Base-by-base conservation (phyloP, 352 stramenopile genomes). In the Phytopythium helicoides region DNA sequence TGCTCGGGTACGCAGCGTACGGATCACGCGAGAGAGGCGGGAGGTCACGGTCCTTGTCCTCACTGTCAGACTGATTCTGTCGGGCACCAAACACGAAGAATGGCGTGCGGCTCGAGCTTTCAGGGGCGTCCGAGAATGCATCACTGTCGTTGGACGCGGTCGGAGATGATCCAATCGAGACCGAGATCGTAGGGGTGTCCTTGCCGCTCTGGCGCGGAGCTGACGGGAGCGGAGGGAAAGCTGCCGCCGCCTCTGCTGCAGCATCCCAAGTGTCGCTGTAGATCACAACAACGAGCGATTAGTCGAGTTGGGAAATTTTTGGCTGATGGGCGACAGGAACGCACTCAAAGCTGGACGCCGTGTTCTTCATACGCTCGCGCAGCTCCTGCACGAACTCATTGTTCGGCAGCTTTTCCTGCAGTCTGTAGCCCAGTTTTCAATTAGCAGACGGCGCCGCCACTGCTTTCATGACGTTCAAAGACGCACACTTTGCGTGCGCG, bases 321-420 rank as follows among this genome's bases (percentile, higher is more conserved):
- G 5, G 28, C n/a, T n/a, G n/a, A n/a, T n/a, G n/a, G n/a, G n/a
- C 37, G 21, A 45, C 35, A 15, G 56, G 8, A 0, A 70, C 70
- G 55, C 64, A 90, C 80, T 66, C 82, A 36, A 65, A 47, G 18
- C 31, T 35, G 5, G 60, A 52, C 9, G 62, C 52, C 14, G 74
- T 68, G 26, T 80, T 58, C 28, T 64, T 62, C 41, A 90, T 73
- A 23, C 72, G 73, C 33, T 86, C 58, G 42, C 75, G 68, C 22
- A 90, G 47, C 34, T 86, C 71, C 26, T 82, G 23, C 21, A 85
- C 74, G 28, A 82, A 85, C 19, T 55, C 26, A 45, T 82, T 85
- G 7, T 73, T 41, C 10, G 74, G 74, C 2, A 78, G 67, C 46
- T 82, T 68, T 22, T 55, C 49, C 47, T 64, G 61, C 23, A 85